Evolutionary conservation across 768 basidiomycete genomes (phyloP), one percentile per base, ranked within the genome.

Genomic region (Asterophora lycoperdoides): DNA sequence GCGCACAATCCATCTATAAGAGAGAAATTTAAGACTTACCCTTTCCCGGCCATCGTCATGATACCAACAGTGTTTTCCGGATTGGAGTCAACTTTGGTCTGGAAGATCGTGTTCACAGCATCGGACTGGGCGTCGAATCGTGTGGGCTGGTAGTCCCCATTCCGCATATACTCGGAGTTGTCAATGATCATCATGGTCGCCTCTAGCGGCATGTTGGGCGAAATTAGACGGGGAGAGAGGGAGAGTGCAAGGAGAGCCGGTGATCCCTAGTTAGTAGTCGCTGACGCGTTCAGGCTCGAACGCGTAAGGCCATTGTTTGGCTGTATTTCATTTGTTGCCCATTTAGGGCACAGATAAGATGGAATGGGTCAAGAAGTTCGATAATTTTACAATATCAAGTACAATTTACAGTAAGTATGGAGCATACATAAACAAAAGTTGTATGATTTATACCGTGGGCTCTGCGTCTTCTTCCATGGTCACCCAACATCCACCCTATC

Each of bases 31-130:
- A 19, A 55, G 13, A 63, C 80, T 66, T 61, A 95, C 95, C 87
- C 86, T 68, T 96, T 96, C 48, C 92, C 89, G 11, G 93, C 95
- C 92, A 95, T 95, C 23, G 92, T 91, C 94, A 99, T 96, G 35
- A 97, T 72, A 4, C 96, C 96, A 35, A 97, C 94, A 9, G 93
- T 93, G 69, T 89, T 97, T 72, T 99, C 96, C 14, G 95, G 92
- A 71, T 99, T 98, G 19, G 92, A 87, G 64, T 91, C 86, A 57
- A 87, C 87, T 78, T 99, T 99, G 45, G 90, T 84, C 64, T 86
- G 84, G 67, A 96, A 93, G 59, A 97, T 77, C 48, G 84, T 81
- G 48, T 81, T 93, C 55, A 94, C 89, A 2, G 95, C 90, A 68
- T 98, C 93, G 6, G 85, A 71, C 68, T 98, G 96, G 1, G 94